Percentiles rank a stretch among this genome's conserved stretches.
Evolutionary conservation across 2,329 filamentous ascomycete genomes (phyloP).

Genomic region (Neopestalotiopsis sp.): DNA sequence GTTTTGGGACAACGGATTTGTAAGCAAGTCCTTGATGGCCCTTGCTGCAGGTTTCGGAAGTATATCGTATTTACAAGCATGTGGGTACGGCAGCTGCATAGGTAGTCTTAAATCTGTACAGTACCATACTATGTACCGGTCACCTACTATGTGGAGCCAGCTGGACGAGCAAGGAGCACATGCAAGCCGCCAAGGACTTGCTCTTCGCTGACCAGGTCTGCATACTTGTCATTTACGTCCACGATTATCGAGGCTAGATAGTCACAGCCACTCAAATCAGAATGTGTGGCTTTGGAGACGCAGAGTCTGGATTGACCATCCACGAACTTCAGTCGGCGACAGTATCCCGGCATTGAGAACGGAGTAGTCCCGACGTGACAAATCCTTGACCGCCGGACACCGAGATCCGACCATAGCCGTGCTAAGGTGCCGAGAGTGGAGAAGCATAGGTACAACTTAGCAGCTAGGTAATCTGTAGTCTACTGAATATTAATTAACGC

Average conservation of each 20-base stretch:
- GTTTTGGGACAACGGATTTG: background rate
- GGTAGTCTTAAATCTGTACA: too few species aligned
- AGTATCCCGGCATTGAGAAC: background rate
- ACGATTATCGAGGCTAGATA: too few species aligned
- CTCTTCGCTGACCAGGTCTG: too few species aligned
- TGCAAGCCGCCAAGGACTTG: too few species aligned
- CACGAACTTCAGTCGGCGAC: background rate
- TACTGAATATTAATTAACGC: background rate
- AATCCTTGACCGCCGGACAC: background rate
- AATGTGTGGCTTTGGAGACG: too few species aligned
- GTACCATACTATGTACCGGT: too few species aligned
- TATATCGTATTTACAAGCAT: background rate
- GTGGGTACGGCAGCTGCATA: background rate
- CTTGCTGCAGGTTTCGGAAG: background rate
- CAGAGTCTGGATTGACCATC: too few species aligned
- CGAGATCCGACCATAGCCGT: background rate
- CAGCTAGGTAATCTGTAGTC: too few species aligned
- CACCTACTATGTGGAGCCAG: too few species aligned
- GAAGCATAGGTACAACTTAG: background rate
- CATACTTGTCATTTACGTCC: too few species aligned
- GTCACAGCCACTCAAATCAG: too few species aligned
- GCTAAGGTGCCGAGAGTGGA: background rate
- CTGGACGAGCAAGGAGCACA: too few species aligned
- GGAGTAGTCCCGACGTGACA: background rate
- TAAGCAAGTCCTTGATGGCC: background rate